Evolutionary conservation across 1,284 basidiomycete species (phyloP), one percentile per base, ranked within the genome.

Genomic region (Coniferiporia weirii): DNA sequence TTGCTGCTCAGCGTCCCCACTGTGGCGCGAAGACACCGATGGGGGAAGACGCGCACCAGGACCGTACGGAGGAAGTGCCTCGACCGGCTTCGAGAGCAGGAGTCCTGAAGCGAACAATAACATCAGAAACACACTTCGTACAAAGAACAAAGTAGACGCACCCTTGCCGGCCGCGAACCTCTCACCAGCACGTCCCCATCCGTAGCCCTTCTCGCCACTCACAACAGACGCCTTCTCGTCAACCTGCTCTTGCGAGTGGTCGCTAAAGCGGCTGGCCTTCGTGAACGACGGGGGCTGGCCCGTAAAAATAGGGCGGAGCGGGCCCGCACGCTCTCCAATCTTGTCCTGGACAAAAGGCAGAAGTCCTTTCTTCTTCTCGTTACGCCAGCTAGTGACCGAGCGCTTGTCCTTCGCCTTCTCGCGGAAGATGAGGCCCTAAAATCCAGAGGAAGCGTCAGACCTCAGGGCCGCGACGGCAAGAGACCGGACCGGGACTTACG

Each of bases 371-470:
- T 81, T 83, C 32, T 75, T 69, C 52, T 85, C 79, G n/a, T 79
- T 76, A 40, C 82, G 79, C 83, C 86, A 90, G 27, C 80, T 75
- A 27, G 79, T 78, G 68, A 90, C 74, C 4, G 83, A 84, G 20
- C 89, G 84, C 63, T 81, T 83, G 52, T 73, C 67, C 67, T 87
- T 89, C 59, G 77, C 80, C 1, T 70, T 73, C 65, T 83, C 79
- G 61, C 85, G 82, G 79, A 89, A 89, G 67, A 89, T 78, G 66
- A 91, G 79, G 22, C 88, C 64, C 64, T 65, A 40, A 0, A 20
- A n/a, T 15, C 32, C 6, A 15, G 15, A 9, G 35, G 44, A 34
- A 32, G 51, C 22, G 15, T 20, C 32, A 49, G 52, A 40, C 15
- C 15, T 9, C 3, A 19, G 32, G 19, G 27, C 27, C 27, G 27